These are phyloP conservation scores for Russula brevipes DNA, from an alignment of 768 basidiomycete species.

Conservation along the genomic window DNA sequence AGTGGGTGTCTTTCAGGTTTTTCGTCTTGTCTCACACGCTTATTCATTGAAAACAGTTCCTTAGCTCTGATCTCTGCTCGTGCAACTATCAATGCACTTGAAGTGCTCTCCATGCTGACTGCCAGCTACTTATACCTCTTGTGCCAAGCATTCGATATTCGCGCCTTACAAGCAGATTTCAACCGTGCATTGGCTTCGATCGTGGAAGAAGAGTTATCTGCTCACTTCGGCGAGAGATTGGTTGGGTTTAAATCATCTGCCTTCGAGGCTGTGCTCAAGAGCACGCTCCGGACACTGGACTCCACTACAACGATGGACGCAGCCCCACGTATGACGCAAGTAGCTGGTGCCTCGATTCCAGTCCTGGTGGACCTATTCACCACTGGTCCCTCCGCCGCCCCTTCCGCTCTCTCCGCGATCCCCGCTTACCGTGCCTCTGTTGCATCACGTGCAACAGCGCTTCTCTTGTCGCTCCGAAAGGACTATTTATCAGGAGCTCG, in stretches of 20 bases:
- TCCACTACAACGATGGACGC: slow-evolving; percentile 69
- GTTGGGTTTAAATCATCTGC: slow-evolving; percentile 34
- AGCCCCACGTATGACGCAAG: slow-evolving; percentile 59
- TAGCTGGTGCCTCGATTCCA: slow-evolving; percentile 57
- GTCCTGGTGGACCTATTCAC: slow-evolving; percentile 59
- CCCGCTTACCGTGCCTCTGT: slow-evolving; percentile 52
- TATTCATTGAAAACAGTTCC: slow-evolving; percentile 45
- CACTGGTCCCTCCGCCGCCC: slow-evolving; percentile 20
- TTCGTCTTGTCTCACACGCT: neutral
- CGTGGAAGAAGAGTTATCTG: slow-evolving; percentile 45
- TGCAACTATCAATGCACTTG: slow-evolving; percentile 70
- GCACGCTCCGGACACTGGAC: slow-evolving; percentile 53
- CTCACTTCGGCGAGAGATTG: slow-evolving; percentile 42
- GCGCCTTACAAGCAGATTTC: slow-evolving; percentile 69
- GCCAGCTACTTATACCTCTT: slow-evolving; percentile 73
- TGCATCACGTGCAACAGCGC: slow-evolving; percentile 41
- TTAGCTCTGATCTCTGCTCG: slow-evolving; percentile 80
- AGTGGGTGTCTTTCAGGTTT: slow-evolving; percentile 44
- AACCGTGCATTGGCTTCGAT: slow-evolving; percentile 44
- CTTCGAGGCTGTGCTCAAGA: slow-evolving; percentile 36
- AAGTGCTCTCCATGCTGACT: slow-evolving; percentile 69
- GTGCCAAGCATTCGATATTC: slow-evolving; percentile 83
- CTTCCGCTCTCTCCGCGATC: slow-evolving; percentile 33
- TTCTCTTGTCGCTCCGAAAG: slow-evolving; percentile 46
- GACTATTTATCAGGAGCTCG: slow-evolving; percentile 55